phyloP scores from a whole-genome alignment of 2,329 filamentous ascomycete species.

The Alternaria atra region DNA sequence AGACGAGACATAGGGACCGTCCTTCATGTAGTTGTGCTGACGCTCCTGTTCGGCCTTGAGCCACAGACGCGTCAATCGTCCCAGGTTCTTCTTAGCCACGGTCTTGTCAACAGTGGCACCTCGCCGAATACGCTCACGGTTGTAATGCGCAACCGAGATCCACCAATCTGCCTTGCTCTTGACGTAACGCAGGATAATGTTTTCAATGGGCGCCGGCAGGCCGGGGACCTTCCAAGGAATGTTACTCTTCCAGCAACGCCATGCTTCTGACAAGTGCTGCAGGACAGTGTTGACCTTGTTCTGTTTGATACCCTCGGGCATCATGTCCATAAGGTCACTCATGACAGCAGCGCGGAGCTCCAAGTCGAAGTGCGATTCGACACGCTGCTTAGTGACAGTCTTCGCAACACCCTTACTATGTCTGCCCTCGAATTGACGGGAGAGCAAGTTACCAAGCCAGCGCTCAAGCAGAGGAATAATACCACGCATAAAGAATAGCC shows the following conservation, averaged over 20 bases:
- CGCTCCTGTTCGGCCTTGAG: conserved; percentile 97
- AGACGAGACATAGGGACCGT: conserved; percentile 96
- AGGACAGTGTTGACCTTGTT: conserved; percentile 99
- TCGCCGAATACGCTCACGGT: conserved; percentile 93
- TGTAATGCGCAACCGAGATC: conserved; percentile 99
- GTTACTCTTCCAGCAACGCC: conserved; percentile 99
- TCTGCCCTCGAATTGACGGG: conserved; percentile 96
- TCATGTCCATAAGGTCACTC: conserved; percentile 99
- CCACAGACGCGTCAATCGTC: conserved; percentile 93
- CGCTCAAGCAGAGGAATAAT: conserved; percentile 96
- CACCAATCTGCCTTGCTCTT: conserved; percentile 99
- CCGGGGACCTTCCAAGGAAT: conserved; percentile 99
- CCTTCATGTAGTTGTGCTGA: conserved; percentile 99
- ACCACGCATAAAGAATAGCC: conserved; percentile 99
- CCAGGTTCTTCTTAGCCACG: conserved; percentile 98
- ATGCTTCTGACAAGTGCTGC: conserved; percentile 96
- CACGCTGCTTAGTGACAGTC: conserved; percentile 98
- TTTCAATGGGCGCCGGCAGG: conserved; percentile 94
- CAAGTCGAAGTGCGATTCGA: conserved; percentile 97
- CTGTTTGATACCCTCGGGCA: conserved; percentile 99
- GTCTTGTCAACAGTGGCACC: conserved; percentile 99
- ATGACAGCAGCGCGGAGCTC: conserved; percentile 98
- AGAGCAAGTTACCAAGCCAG: conserved; percentile 96
- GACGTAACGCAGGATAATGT: conserved; percentile 97
- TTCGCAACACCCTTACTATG: conserved; percentile 99